These are phyloP conservation scores for Leptographium lundbergii DNA, from an alignment of 2,329 filamentous ascomycete genomes.

Conservation along the genomic window DNA sequence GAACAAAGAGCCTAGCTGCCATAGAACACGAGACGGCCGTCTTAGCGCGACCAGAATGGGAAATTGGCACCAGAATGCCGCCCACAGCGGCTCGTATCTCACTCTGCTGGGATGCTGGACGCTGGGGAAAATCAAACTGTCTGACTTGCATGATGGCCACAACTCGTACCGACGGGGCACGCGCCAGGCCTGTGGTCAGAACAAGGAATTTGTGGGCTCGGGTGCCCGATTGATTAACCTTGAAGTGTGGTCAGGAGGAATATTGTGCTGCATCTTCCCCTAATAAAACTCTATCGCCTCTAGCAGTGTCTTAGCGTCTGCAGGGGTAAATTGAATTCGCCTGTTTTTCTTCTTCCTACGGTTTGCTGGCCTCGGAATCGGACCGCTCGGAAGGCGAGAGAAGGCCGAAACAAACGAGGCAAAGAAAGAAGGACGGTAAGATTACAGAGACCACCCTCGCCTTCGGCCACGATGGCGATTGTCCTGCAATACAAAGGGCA, in stretches of 20 bases:
- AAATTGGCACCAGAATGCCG: background rate
- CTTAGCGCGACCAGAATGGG: background rate
- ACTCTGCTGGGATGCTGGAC: background rate
- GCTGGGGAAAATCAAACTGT: background rate
- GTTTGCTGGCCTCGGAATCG: background rate
- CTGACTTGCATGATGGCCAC: background rate
- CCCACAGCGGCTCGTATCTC: background rate
- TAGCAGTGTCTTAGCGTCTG: background rate
- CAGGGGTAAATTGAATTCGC: background rate
- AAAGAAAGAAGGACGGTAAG: background rate
- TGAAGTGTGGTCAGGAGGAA: background rate
- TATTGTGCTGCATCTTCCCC: background rate
- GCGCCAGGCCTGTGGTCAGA: background rate
- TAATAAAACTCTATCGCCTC: background rate
- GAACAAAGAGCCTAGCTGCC: background rate
- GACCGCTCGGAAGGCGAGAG: background rate
- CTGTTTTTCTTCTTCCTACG: background rate
- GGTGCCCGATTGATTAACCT: background rate
- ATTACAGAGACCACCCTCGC: background rate
- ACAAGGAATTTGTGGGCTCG: background rate
- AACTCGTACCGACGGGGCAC: background rate
- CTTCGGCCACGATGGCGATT: background rate
- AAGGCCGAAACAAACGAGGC: background rate
- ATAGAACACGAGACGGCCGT: background rate
- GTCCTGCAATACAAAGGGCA: background rate